These are phyloP conservation scores for Penicillium desertorum DNA, from an alignment of 495 filamentous ascomycete genomes.

Conservation along the genomic window DNA sequence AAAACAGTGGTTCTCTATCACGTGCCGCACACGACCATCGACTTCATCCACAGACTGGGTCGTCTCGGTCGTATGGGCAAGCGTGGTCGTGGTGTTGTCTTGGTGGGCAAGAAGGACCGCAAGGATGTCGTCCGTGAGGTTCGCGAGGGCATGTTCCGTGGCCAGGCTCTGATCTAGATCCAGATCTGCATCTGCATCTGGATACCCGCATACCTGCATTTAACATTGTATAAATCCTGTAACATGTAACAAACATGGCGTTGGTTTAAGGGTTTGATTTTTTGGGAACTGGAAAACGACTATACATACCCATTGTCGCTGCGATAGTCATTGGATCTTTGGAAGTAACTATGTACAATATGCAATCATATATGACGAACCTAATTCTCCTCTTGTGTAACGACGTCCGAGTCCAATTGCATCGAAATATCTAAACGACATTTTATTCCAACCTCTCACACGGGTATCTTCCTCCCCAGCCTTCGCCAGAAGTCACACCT, in stretches of 20 bases:
- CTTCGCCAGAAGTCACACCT: constrained; percentile 56
- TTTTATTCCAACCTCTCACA: constrained; percentile 23
- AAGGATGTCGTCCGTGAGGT: constrained; percentile 91
- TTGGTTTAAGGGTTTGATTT: constrained; percentile 17
- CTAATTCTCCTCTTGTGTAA: constrained; percentile 8
- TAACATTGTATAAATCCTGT: constrained; percentile 26
- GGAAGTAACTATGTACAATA: constrained; percentile 11
- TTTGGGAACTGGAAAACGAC: constrained; percentile 18
- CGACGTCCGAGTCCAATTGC: not conserved
- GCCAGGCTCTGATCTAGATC: constrained; percentile 74
- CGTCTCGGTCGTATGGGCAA: constrained; percentile 90
- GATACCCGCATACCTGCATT: constrained; percentile 9
- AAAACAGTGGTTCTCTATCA: constrained; percentile 90
- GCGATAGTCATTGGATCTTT: constrained; percentile 14
- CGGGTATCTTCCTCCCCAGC: constrained; percentile 41
- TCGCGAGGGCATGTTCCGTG: constrained; percentile 89
- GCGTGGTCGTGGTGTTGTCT: constrained; percentile 81
- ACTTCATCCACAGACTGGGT: constrained; percentile 94
- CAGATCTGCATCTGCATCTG: not conserved
- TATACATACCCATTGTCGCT: constrained; percentile 22
- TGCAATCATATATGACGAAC: constrained; percentile 11
- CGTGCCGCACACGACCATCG: constrained; percentile 91
- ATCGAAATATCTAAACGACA: not conserved
- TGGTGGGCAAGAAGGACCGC: constrained; percentile 86
- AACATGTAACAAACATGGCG: constrained; percentile 32